Conservation (phyloP, 2,329 filamentous ascomycete genomes). For the Venturia oleaginea region DNA sequence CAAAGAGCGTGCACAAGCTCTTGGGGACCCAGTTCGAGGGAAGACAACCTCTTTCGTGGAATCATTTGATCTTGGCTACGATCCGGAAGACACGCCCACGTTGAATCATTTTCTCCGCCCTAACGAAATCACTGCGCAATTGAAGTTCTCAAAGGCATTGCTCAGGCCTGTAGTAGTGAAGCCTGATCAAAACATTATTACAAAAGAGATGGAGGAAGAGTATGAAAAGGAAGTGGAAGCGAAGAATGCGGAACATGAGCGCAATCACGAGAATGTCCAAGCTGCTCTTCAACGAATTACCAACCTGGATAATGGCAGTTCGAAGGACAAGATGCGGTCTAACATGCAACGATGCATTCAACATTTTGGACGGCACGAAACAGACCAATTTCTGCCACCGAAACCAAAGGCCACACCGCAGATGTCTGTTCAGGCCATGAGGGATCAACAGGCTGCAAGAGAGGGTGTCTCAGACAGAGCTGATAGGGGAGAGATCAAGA, state of each 20-base stretch:
- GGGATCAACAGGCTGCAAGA: conserved; percentile 10
- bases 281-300: conserved; percentile 75
- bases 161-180: conserved; percentile 29
- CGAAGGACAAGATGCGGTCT: conserved; percentile 67
- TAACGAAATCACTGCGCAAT: conserved; percentile 55
- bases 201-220: background rate
- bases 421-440: conserved; percentile 2
- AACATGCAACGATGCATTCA: conserved; percentile 81
- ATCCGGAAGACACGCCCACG: conserved; percentile 23
- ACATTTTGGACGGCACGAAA: conserved; percentile 84
- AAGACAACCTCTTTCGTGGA: conserved; percentile 72
- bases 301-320: conserved; percentile 64
- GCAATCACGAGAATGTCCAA: conserved; percentile 49
- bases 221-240: conserved; percentile 19
- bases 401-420: conserved; percentile 35
- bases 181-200: background rate
- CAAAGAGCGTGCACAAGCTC: conserved; percentile 51
- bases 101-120: conserved; percentile 71
- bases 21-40: conserved; percentile 74
- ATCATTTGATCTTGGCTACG: conserved; percentile 59
- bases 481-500: conserved; percentile 22
- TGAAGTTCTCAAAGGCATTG: conserved; percentile 59
- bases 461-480: background rate
- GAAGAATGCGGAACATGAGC: conserved; percentile 29
- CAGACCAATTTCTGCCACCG: conserved; percentile 60